Conservation (phyloP, 148 eudicot species). For the Simmondsia chinensis region DNA sequence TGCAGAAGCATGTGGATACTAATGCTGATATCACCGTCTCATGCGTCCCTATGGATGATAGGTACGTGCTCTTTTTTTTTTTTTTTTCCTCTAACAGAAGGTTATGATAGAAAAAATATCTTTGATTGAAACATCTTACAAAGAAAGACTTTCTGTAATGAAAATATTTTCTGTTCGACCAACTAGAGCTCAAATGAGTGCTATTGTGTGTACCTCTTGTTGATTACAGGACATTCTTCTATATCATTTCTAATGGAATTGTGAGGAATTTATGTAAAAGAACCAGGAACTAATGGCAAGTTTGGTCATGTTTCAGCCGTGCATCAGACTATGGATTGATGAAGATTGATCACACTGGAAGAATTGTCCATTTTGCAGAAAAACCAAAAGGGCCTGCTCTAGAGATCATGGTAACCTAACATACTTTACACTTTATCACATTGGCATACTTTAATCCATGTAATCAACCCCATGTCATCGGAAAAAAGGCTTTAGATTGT, state of each 20-base stretch:
- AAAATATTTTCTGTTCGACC: too few species aligned
- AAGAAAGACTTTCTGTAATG: too few species aligned
- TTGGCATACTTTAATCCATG: neutral
- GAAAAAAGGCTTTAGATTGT: too few species aligned
- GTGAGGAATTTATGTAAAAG: neutral
- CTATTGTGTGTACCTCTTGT: too few species aligned
- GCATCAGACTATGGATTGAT: constrained; percentile 55
- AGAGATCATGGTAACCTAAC: constrained; percentile 47
- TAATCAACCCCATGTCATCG: too few species aligned
- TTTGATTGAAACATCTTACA: too few species aligned
- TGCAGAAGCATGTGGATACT: constrained; percentile 80
- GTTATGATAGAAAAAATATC: too few species aligned
- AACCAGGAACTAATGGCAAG: neutral
- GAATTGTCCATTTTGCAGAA: constrained; percentile 63
- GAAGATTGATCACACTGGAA: constrained; percentile 73
- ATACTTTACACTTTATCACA: neutral
- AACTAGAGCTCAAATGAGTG: too few species aligned
- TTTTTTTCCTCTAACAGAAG: too few species aligned
- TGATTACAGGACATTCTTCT: neutral
- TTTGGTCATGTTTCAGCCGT: constrained; percentile 20
- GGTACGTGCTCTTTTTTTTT: constrained; percentile 29
- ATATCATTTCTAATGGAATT: neutral
- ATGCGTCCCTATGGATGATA: constrained; percentile 89
- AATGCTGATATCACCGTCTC: constrained; percentile 94
- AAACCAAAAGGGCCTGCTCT: constrained; percentile 77